Conservation (phyloP, 345 rosid species). For the Salix koriyanagi region DNA sequence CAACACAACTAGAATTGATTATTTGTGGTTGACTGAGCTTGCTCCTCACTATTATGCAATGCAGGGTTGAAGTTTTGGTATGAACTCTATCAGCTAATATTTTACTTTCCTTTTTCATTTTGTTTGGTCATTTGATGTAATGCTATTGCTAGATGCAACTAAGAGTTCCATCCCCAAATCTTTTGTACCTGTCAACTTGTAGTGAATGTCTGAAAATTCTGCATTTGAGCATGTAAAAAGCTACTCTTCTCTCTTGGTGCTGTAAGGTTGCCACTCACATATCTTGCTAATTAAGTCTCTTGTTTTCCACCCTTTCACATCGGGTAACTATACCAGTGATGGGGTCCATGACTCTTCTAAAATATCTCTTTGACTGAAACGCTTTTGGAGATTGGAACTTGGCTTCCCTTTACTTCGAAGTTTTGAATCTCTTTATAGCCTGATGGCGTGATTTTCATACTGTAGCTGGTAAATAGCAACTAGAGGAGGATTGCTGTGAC, state of each 20-base stretch:
- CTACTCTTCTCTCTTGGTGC: background rate
- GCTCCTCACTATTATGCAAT: conserved; percentile 77
- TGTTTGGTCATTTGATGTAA: background rate
- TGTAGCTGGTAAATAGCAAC: background rate
- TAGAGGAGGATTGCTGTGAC: background rate
- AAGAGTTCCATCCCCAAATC: background rate
- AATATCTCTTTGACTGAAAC: too few species aligned
- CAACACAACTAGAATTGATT: conserved; percentile 66
- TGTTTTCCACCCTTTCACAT: background rate
- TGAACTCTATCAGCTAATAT: background rate
- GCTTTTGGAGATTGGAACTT: background rate
- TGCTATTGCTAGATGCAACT: background rate
- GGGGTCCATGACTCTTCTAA: background rate
- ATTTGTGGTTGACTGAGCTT: conserved; percentile 75
- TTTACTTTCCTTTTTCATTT: background rate
- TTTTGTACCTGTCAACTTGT: background rate
- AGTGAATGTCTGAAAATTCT: too few species aligned
- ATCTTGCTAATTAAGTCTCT: background rate
- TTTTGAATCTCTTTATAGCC: background rate
- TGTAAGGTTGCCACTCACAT: background rate
- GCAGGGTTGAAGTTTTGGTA: conserved; percentile 35
- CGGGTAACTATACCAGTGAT: background rate
- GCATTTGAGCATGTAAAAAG: background rate
- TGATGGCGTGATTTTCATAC: background rate
- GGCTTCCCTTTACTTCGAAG: background rate